Conservation (phyloP, 192 early-diverging fungal genomes). For the Dimargaris cristalligena region DNA sequence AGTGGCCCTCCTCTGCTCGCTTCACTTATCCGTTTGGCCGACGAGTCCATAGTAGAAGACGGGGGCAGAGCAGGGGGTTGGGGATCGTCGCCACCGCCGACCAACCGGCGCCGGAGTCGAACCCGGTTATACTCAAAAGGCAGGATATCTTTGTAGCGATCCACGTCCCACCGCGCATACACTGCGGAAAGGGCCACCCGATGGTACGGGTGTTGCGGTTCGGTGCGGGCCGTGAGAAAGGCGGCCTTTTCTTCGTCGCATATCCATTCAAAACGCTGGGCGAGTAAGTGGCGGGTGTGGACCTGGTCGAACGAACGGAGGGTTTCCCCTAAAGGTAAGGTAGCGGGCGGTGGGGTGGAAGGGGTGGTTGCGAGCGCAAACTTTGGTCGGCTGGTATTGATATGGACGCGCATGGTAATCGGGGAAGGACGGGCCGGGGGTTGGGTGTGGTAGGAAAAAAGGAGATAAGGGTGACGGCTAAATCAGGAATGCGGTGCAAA, state of each 20-base stretch:
- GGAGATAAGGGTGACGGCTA: too few species aligned
- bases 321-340: background rate
- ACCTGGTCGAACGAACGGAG: background rate
- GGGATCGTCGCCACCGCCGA: too few species aligned
- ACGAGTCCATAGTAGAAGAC: too few species aligned
- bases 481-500: too few species aligned
- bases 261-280: background rate
- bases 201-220: slow-evolving; percentile 6
- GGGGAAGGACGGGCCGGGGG: too few species aligned
- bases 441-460: too few species aligned
- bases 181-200: background rate
- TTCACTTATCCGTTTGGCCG: background rate
- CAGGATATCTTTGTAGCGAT: slow-evolving; percentile 80
- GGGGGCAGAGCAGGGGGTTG: background rate
- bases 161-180: slow-evolving; percentile 22
- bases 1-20: background rate
- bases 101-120: slow-evolving; percentile 15
- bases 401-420: too few species aligned
- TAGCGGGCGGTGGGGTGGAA: too few species aligned
- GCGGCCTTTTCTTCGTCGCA: background rate
- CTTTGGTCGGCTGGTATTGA: too few species aligned
- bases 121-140: slow-evolving; percentile 58
- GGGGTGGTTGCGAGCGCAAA: too few species aligned
- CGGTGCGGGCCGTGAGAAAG: background rate
- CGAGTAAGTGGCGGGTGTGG: background rate